phyloP scores from a whole-genome alignment of 2,329 filamentous ascomycete genomes.

The Ceratocystis papillata region DNA sequence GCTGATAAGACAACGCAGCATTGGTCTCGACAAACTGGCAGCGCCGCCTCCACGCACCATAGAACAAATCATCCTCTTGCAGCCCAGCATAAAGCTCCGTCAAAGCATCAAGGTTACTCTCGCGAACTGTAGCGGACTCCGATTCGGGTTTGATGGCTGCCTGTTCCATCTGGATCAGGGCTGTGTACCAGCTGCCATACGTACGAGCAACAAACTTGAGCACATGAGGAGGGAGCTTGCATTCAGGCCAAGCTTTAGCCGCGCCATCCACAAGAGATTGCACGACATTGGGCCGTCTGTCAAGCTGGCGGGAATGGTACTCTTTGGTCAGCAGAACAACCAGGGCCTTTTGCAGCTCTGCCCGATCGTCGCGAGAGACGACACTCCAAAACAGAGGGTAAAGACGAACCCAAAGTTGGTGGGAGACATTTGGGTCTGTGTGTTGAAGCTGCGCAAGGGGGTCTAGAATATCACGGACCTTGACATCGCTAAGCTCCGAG shows the following conservation, averaged over 20 bases:
- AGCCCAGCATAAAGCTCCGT: slow-evolving; percentile 82
- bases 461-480: slow-evolving; percentile 77
- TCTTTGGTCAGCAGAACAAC: slow-evolving; percentile 88
- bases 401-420: slow-evolving; percentile 79
- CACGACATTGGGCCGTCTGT: slow-evolving; percentile 89
- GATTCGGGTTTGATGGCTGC: slow-evolving; percentile 72
- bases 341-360: slow-evolving; percentile 81
- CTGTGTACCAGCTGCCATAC: slow-evolving; percentile 97
- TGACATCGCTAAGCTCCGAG: slow-evolving; percentile 71
- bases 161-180: slow-evolving; percentile 79
- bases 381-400: slow-evolving; percentile 94
- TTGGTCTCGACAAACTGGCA: slow-evolving; percentile 98
- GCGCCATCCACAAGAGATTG: slow-evolving; percentile 84
- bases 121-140: slow-evolving; percentile 72
- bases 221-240: slow-evolving; percentile 89
- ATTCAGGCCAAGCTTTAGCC: slow-evolving; percentile 71
- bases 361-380: slow-evolving; percentile 73
- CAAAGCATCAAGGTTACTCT: slow-evolving; percentile 93
- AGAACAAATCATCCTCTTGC: slow-evolving; percentile 94
- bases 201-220: slow-evolving; percentile 91
- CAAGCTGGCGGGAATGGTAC: slow-evolving; percentile 86
- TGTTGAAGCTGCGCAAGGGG: slow-evolving; percentile 89
- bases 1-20: slow-evolving; percentile 91
- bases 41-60: slow-evolving; percentile 88
- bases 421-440: slow-evolving; percentile 66